phyloP scores from a whole-genome alignment of 352 stramenopile genomes.

The Peronospora destructor region DNA sequence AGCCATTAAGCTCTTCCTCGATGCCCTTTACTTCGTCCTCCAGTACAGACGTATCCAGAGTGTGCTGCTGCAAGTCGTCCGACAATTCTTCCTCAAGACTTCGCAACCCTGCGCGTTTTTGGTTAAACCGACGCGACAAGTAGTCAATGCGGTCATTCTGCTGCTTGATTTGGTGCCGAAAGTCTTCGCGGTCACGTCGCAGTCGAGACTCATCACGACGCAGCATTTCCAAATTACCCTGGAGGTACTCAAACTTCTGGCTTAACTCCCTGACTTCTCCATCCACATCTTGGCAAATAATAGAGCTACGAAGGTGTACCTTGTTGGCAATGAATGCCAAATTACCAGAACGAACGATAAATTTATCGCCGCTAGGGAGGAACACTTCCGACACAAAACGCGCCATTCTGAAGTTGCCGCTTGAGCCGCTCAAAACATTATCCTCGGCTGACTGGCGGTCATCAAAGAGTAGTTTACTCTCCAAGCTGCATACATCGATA shows the following conservation, averaged over 20 bases:
- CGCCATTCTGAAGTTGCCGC: slow-evolving; percentile 55
- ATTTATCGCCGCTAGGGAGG: slow-evolving; percentile 66
- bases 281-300: slow-evolving; percentile 72
- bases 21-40: slow-evolving; percentile 62
- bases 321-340: slow-evolving; percentile 80
- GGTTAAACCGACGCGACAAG: slow-evolving; percentile 49
- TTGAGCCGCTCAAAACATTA: slow-evolving; percentile 45
- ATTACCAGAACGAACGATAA: slow-evolving; percentile 68
- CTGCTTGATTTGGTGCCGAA: slow-evolving; percentile 31
- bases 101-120: slow-evolving; percentile 45
- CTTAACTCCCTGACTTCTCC: slow-evolving; percentile 53
- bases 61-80: slow-evolving; percentile 55
- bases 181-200: slow-evolving; percentile 41
- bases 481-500: slow-evolving; percentile 67
- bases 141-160: slow-evolving; percentile 53
- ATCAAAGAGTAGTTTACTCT: slow-evolving; percentile 70
- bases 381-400: slow-evolving; percentile 65
- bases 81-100: slow-evolving; percentile 65
- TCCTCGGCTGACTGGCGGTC: slow-evolving; percentile 48
- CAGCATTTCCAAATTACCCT: slow-evolving; percentile 39
- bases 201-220: slow-evolving; percentile 46
- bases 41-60: slow-evolving; percentile 62
- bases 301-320: slow-evolving; percentile 44
- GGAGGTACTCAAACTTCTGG: slow-evolving; percentile 42
- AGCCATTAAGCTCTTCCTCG: slow-evolving; percentile 37